These are phyloP conservation scores for Darksidea phi DNA, from an alignment of 495 filamentous ascomycete genomes.

Conservation along the genomic window DNA sequence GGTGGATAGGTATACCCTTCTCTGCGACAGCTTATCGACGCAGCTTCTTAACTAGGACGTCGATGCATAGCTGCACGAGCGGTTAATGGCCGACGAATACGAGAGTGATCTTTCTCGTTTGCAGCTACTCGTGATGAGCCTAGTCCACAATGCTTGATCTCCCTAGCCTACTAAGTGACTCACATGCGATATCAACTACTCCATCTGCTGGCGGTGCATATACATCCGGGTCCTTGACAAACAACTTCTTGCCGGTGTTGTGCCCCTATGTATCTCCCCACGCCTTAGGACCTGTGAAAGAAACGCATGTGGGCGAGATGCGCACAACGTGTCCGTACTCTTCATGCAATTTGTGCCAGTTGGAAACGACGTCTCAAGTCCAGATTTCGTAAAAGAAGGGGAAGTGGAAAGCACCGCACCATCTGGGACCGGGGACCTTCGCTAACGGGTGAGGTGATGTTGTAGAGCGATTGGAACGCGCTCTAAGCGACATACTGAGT, in stretches of 20 bases:
- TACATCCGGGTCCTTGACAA: conserved; percentile 1
- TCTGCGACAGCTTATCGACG: conserved; percentile 30
- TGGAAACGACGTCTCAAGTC: conserved; percentile 10
- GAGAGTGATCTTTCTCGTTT: conserved; percentile 6
- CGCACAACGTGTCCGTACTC: conserved; percentile 4
- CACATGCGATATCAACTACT: conserved; percentile 2
- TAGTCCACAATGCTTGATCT: not conserved
- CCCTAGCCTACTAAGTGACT: not conserved
- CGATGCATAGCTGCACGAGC: conserved; percentile 20
- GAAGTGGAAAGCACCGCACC: conserved; percentile 3
- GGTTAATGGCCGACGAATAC: conserved; percentile 27
- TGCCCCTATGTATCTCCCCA: conserved; percentile 14
- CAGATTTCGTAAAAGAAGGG: conserved; percentile 10
- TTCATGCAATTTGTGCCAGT: conserved; percentile 14
- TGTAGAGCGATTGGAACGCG: not conserved
- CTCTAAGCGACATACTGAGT: conserved; percentile 9
- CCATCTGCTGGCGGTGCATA: not conserved
- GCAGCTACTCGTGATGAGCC: not conserved
- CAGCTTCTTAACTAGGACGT: conserved; percentile 27
- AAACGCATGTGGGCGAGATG: conserved; percentile 4
- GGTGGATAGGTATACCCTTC: conserved; percentile 18
- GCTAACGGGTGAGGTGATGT: conserved; percentile 1
- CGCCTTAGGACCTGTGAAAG: not conserved
- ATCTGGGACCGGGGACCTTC: conserved; percentile 1
- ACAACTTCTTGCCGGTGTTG: not conserved